Percentiles rank a stretch among this genome's conserved stretches.
phyloP scores from a whole-genome alignment of 805 yeast species.

The Cyberlindnera mycetangii region DNA sequence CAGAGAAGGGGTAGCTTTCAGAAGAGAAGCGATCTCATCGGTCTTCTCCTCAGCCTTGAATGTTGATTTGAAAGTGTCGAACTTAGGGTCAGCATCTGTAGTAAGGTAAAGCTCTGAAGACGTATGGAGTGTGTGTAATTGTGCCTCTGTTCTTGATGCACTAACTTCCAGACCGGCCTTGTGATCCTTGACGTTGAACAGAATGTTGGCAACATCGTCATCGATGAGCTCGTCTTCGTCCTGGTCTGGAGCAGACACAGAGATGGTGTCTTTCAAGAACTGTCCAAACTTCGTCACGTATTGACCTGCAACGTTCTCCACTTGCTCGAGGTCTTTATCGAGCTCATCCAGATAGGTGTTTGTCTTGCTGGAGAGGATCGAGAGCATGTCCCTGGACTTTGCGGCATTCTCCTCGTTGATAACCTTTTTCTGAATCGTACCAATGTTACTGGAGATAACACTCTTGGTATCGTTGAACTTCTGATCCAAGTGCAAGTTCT shows the following conservation, averaged over 20 bases:
- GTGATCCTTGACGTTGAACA: conserved; percentile 40
- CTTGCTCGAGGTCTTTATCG: conserved; percentile 69
- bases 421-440: conserved; percentile 13
- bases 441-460: conserved; percentile 14
- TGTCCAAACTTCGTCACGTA: conserved; percentile 58
- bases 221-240: conserved; percentile 26
- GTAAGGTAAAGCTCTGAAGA: conserved; percentile 34
- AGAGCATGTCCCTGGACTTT: conserved; percentile 16
- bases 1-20: conserved; percentile 30
- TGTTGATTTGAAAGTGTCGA: conserved; percentile 31
- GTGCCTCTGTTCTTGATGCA: conserved; percentile 60
- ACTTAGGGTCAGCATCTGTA: conserved; percentile 31
- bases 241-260: conserved; percentile 25
- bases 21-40: conserved; percentile 45
- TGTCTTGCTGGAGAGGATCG: conserved; percentile 35
- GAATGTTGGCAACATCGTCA: conserved; percentile 36
- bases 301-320: conserved; percentile 67
- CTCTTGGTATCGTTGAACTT: conserved; percentile 15
- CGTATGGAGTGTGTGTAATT: conserved; percentile 51
- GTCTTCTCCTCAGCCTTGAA: conserved; percentile 49
- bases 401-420: conserved; percentile 18
- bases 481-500: conserved; percentile 22
- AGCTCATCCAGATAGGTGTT: conserved; percentile 66
- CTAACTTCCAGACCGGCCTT: conserved; percentile 35
- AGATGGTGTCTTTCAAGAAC: conserved; percentile 42